These are phyloP conservation scores for Musa beccarii DNA, from an alignment of 176 grass and related monocot genomes.

Conservation along the genomic window DNA sequence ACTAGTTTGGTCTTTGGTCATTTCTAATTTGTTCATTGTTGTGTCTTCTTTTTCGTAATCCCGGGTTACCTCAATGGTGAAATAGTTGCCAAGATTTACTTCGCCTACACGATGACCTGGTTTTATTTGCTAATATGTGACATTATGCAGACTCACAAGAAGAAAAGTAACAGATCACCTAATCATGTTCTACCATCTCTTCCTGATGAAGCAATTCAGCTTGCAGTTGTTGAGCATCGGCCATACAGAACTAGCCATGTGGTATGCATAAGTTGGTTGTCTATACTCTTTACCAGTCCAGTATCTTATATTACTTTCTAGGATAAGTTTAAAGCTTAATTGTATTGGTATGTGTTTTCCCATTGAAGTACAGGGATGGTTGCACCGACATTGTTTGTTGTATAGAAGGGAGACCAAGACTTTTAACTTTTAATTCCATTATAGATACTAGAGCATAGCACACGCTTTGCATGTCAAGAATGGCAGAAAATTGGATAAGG, in stretches of 20 bases:
- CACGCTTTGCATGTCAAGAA: not conserved
- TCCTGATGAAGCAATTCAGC: slow-evolving; percentile 33
- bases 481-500: not conserved
- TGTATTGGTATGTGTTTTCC: too few species aligned
- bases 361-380: too few species aligned
- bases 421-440: too few species aligned
- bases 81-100: slow-evolving; percentile 17
- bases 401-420: too few species aligned
- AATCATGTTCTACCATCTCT: slow-evolving; percentile 30
- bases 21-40: slow-evolving; percentile 1
- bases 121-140: not conserved
- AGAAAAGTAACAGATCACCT: slow-evolving; percentile 38
- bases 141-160: slow-evolving; percentile 70
- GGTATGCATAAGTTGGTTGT: slow-evolving; percentile 33
- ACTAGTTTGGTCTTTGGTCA: not conserved
- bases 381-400: too few species aligned
- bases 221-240: slow-evolving; percentile 39
- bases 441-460: too few species aligned
- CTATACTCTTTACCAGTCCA: too few species aligned
- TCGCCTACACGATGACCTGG: not conserved
- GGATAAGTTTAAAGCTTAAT: too few species aligned
- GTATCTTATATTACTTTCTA: too few species aligned
- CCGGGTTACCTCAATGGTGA: too few species aligned
- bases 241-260: slow-evolving; percentile 63
- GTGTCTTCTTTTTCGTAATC: slow-evolving; percentile 2